Evolutionary conservation across 108 stramenopile genomes (phyloP).

Genomic region (Craspedostauros australis): DNA sequence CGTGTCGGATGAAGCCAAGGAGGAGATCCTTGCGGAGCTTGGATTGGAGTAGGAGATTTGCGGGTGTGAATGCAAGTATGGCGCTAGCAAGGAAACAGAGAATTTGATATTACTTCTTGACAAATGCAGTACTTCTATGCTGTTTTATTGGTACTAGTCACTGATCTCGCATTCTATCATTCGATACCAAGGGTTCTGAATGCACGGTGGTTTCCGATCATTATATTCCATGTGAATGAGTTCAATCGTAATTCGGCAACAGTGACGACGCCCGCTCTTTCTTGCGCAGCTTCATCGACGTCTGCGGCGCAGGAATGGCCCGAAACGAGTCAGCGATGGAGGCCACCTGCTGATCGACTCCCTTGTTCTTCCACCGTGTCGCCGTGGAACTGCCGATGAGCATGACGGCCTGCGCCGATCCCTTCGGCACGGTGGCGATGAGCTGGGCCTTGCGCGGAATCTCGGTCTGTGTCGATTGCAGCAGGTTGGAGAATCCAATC

Average conservation of each 20-base stretch:
- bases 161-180: too few relatives aligned
- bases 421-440: slow-evolving; percentile 46
- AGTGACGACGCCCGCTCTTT: slow-evolving; percentile 22
- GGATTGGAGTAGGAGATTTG: too few relatives aligned
- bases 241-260: too few relatives aligned
- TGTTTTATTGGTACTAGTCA: too few relatives aligned
- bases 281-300: slow-evolving; percentile 22
- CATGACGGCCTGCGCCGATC: slow-evolving; percentile 47
- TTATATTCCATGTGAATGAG: too few relatives aligned
- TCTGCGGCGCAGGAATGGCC: slow-evolving; percentile 21
- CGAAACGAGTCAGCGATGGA: slow-evolving; percentile 36
- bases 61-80: too few relatives aligned
- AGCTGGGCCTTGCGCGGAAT: slow-evolving; percentile 49
- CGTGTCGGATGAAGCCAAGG: slow-evolving; percentile 30
- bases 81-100: too few relatives aligned
- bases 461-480: slow-evolving; percentile 59
- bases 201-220: too few relatives aligned
- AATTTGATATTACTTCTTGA: too few relatives aligned
- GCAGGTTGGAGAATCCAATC: slow-evolving; percentile 37
- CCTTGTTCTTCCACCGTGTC: slow-evolving; percentile 48
- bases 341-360: slow-evolving; percentile 28
- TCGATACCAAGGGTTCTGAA: too few relatives aligned
- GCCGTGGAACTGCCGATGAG: slow-evolving; percentile 44
- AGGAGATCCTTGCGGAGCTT: too few relatives aligned
- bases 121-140: too few relatives aligned